Evolutionary conservation across 2,329 filamentous ascomycete genomes (phyloP).

Genomic region (Xylaria sp.): DNA sequence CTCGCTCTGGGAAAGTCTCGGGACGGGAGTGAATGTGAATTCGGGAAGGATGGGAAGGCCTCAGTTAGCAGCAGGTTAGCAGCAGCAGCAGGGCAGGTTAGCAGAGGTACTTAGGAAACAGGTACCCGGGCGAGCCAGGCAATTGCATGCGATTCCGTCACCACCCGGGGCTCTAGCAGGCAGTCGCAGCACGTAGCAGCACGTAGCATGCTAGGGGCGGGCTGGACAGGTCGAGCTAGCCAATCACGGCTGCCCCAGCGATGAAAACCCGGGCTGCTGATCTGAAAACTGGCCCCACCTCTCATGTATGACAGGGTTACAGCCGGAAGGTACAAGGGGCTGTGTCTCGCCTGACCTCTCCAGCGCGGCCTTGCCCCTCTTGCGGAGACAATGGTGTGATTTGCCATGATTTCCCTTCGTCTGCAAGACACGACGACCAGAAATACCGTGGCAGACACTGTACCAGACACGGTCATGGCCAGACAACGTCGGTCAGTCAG

Average conservation of each 20-base stretch:
- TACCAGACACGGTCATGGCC: neutral
- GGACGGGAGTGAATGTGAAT: neutral
- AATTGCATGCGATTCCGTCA: constrained; percentile 31
- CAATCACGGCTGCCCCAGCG: constrained; percentile 11
- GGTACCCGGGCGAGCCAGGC: neutral
- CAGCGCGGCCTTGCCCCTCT: neutral
- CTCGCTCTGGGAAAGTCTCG: neutral
- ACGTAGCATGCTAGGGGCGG: constrained; percentile 14
- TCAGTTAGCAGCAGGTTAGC: no score
- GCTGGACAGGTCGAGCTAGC: neutral
- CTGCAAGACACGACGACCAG: neutral
- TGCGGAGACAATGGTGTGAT: neutral
- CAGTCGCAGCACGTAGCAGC: neutral
- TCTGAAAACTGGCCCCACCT: neutral
- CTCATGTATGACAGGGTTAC: neutral
- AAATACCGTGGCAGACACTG: neutral
- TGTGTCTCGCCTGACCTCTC: neutral
- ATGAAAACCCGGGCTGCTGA: constrained; percentile 21
- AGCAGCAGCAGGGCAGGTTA: neutral
- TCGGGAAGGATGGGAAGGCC: constrained; percentile 5
- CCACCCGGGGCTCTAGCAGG: constrained; percentile 21
- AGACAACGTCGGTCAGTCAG: neutral
- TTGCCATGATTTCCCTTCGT: neutral
- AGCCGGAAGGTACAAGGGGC: neutral
- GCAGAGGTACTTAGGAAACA: constrained; percentile 5